These are phyloP conservation scores for Sarocladium kiliense DNA, from an alignment of 2,329 filamentous ascomycete species.

Conservation along the genomic window DNA sequence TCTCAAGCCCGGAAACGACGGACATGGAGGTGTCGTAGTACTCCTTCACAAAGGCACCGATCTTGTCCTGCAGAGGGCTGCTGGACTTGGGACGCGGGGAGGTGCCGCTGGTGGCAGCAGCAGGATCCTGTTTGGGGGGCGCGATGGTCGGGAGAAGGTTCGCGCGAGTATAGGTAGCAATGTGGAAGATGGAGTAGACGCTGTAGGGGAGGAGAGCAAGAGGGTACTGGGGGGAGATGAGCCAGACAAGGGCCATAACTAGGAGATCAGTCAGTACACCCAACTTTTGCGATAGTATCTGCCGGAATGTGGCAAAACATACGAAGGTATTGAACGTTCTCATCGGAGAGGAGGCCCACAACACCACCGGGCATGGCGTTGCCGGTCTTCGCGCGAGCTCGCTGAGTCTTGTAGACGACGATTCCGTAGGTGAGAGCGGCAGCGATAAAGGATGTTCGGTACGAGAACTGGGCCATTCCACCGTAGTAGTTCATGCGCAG, in stretches of 20 bases:
- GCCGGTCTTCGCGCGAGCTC: conserved; percentile 73
- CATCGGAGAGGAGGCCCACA: conserved; percentile 69
- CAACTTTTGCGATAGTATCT: too few relatives aligned
- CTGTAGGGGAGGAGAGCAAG: conserved; percentile 89
- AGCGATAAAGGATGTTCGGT: conserved; percentile 84
- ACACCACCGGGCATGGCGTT: conserved; percentile 54
- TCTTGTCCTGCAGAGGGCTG: conserved; percentile 69
- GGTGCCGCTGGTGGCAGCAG: conserved; percentile 50
- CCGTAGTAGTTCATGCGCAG: conserved; percentile 83
- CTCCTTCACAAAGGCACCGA: conserved; percentile 92
- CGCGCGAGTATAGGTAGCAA: conserved; percentile 90
- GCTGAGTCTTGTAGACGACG: conserved; percentile 96
- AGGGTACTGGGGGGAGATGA: conserved; percentile 82
- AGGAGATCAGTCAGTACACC: conserved; percentile 15
- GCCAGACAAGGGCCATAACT: conserved; percentile 95
- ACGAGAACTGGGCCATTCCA: conserved; percentile 72
- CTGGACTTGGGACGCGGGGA: conserved; percentile 46
- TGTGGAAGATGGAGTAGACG: conserved; percentile 98
- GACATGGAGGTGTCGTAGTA: conserved; percentile 98
- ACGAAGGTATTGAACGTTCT: conserved; percentile 98
- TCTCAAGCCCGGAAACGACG: conserved; percentile 83
- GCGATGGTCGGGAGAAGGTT: conserved; percentile 86
- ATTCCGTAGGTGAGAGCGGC: conserved; percentile 94
- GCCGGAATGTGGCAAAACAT: too few relatives aligned
- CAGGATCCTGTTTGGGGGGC: conserved; percentile 43